These are phyloP conservation scores for Pythium brachiatum DNA, from an alignment of 352 stramenopile genomes.

Conservation along the genomic window DNA sequence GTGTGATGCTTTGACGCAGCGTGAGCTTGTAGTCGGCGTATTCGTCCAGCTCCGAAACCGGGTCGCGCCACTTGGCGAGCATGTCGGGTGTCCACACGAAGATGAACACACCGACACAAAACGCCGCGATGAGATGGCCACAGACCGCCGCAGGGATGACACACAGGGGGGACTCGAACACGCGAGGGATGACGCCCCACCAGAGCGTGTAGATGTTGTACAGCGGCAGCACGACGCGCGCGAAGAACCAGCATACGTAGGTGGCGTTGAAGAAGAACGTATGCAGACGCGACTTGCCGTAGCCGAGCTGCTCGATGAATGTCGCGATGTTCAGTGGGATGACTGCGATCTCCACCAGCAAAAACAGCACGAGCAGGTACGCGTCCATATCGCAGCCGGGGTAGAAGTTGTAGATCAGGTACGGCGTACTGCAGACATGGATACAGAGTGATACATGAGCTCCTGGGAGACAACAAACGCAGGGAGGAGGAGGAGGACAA, in stretches of 20 bases:
- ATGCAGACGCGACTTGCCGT: slow-evolving; percentile 57
- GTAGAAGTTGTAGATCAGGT: slow-evolving; percentile 83
- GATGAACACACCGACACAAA: slow-evolving; percentile 80
- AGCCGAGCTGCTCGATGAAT: slow-evolving; percentile 78
- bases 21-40: slow-evolving; percentile 79
- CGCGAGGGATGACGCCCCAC: slow-evolving; percentile 59
- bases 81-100: slow-evolving; percentile 84
- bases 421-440: slow-evolving; percentile 48
- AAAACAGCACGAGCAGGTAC: slow-evolving; percentile 77
- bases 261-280: slow-evolving; percentile 68
- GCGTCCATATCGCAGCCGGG: slow-evolving; percentile 67
- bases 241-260: slow-evolving; percentile 77
- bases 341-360: slow-evolving; percentile 83
- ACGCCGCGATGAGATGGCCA: slow-evolving; percentile 76
- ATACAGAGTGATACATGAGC: neutral
- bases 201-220: slow-evolving; percentile 83
- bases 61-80: slow-evolving; percentile 68
- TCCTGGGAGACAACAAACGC: neutral
- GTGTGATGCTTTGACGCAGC: slow-evolving; percentile 73
- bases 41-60: slow-evolving; percentile 65
- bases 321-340: slow-evolving; percentile 80
- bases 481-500: no score
- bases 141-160: slow-evolving; percentile 63
- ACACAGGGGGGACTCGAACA: slow-evolving; percentile 44
- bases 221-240: slow-evolving; percentile 69